Conservation (phyloP, 176 grass and related monocot species). For the Hordeum marinum region DNA sequence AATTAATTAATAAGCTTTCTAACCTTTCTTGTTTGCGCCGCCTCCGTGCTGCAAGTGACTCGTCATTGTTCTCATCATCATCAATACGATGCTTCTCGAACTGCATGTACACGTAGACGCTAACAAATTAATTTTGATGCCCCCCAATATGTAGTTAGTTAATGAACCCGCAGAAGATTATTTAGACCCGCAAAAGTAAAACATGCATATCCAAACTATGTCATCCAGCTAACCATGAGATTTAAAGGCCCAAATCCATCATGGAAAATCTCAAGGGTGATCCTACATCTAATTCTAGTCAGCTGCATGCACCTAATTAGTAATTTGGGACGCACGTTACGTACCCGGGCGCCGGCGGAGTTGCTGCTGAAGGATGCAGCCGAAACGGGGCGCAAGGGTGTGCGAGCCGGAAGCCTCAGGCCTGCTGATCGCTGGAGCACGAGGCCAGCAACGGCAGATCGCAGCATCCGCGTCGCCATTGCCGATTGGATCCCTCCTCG, state of each 20-base stretch:
- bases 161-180: too few relatives aligned
- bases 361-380: neutral
- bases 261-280: too few relatives aligned
- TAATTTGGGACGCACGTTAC: too few relatives aligned
- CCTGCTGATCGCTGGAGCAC: neutral
- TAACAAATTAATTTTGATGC: too few relatives aligned
- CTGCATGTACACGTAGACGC: neutral
- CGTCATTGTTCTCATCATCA: neutral
- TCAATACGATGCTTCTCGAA: neutral
- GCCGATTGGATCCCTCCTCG: neutral
- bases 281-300: too few relatives aligned
- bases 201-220: too few relatives aligned
- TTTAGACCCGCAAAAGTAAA: too few relatives aligned
- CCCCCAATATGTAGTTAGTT: too few relatives aligned
- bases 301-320: too few relatives aligned
- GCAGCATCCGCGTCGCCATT: neutral
- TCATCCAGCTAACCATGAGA: too few relatives aligned
- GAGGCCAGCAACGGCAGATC: neutral
- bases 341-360: neutral
- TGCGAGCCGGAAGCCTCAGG: neutral
- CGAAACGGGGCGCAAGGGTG: neutral
- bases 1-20: neutral
- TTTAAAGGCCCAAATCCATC: too few relatives aligned
- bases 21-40: neutral
- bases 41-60: neutral